Conservation (phyloP, 345 rosid genomes). For the Bruguiera gymnorhiza region DNA sequence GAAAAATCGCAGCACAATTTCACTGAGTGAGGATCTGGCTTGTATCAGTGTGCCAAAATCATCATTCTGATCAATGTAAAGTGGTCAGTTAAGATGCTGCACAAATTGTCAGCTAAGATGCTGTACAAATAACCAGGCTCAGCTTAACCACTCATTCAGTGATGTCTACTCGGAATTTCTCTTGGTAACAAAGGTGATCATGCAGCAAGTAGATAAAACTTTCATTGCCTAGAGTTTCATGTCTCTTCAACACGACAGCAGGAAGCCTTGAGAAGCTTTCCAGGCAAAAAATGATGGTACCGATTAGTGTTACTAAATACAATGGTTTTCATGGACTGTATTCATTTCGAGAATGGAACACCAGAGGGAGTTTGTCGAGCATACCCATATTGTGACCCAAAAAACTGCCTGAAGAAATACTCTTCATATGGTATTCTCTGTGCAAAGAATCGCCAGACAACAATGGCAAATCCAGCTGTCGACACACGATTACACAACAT, state of each 20-base stretch:
- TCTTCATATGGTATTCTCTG: constrained; percentile 61
- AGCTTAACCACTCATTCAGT: no score
- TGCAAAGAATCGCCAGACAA: constrained; percentile 64
- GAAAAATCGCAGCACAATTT: no score
- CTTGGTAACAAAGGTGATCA: no score
- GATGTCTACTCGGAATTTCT: no score
- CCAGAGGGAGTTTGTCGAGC: constrained; percentile 54
- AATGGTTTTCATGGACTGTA: background rate
- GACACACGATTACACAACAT: constrained; percentile 72
- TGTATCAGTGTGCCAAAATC: no score
- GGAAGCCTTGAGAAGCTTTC: background rate
- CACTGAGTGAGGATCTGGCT: no score
- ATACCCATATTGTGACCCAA: constrained; percentile 51
- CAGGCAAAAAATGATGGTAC: background rate
- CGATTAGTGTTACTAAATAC: background rate
- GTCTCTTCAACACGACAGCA: background rate
- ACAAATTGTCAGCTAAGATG: no score
- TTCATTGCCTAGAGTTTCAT: background rate
- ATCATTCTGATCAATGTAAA: no score
- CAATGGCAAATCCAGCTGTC: constrained; percentile 46
- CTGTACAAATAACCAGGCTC: no score
- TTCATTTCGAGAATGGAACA: constrained; percentile 58
- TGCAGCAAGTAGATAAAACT: no score
- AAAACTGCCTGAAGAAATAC: constrained; percentile 59
- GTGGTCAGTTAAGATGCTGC: no score